A percentile compares a stretch with the other conserved stretches of the same genome.
These are phyloP conservation scores for Pseudogymnoascus sp. DNA, from an alignment of 2,329 filamentous ascomycete genomes.

Conservation along the genomic window DNA sequence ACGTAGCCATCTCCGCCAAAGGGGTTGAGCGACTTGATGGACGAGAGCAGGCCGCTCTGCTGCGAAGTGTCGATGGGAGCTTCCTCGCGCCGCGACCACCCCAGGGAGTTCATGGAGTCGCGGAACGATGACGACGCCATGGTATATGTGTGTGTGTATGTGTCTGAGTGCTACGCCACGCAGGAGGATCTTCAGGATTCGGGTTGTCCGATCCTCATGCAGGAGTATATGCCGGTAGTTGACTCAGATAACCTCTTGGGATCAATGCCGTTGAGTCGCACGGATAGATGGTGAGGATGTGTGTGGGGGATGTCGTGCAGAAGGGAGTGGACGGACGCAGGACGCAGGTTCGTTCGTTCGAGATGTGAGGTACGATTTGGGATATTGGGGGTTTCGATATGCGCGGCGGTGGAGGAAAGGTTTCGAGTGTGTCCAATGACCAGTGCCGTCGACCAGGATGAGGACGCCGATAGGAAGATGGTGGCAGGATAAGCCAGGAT, in stretches of 20 bases:
- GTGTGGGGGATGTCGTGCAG: neutral
- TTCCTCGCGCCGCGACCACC: conserved; percentile 86
- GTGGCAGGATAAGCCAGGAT: neutral
- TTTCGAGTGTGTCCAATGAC: conserved; percentile 27
- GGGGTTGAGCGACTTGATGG: conserved; percentile 77
- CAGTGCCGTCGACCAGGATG: conserved; percentile 10
- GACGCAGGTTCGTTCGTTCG: neutral
- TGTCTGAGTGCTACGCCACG: neutral
- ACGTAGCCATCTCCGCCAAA: conserved; percentile 84
- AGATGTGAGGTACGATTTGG: neutral
- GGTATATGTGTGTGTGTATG: conserved; percentile 15
- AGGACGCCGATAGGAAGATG: neutral
- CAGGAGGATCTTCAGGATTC: conserved; percentile 14
- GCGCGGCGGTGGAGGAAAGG: neutral
- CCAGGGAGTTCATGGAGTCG: conserved; percentile 88
- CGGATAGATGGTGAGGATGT: neutral
- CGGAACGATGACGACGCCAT: conserved; percentile 89
- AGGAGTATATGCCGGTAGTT: neutral
- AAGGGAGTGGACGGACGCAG: neutral
- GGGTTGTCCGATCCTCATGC: neutral
- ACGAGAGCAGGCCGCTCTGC: conserved; percentile 67
- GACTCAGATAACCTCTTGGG: neutral
- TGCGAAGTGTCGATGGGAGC: conserved; percentile 65
- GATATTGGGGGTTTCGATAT: neutral
- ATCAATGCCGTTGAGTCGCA: neutral